These are phyloP conservation scores for Venturia asperata DNA, from an alignment of 2,329 filamentous ascomycete genomes.

Conservation along the genomic window DNA sequence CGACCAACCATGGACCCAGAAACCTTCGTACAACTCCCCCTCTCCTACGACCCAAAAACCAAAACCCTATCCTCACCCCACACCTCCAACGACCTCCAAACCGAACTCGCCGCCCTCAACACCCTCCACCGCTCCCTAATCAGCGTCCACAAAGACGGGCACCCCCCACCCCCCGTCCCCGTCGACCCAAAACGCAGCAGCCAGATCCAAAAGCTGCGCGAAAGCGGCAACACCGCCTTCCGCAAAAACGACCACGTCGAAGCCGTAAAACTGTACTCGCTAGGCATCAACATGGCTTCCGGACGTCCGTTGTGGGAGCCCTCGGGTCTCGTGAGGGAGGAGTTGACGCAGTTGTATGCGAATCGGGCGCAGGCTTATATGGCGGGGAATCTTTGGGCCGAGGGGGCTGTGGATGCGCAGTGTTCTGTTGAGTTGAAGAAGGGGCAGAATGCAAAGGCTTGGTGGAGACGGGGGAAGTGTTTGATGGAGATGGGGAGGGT, in stretches of 20 bases:
- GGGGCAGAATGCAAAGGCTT: constrained; percentile 84
- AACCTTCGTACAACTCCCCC: constrained; percentile 73
- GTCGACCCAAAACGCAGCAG: constrained; percentile 89
- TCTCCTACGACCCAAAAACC: constrained; percentile 72
- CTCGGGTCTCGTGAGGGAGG: constrained; percentile 72
- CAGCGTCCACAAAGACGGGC: constrained; percentile 35
- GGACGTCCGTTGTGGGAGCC: constrained; percentile 83
- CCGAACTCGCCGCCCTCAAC: constrained; percentile 65
- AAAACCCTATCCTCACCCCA: constrained; percentile 58
- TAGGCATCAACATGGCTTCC: constrained; percentile 86
- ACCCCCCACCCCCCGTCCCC: constrained; percentile 76
- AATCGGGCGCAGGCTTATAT: constrained; percentile 91
- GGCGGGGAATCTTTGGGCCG: constrained; percentile 72
- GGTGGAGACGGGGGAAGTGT: constrained; percentile 83
- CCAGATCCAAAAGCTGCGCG: constrained; percentile 83
- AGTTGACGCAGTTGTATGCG: constrained; percentile 69
- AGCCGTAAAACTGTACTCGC: constrained; percentile 71
- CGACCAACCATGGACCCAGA: constrained; percentile 16
- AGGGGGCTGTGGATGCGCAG: constrained; percentile 81
- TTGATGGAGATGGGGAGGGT: constrained; percentile 83
- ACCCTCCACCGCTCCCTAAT: constrained; percentile 68
- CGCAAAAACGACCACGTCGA: constrained; percentile 69
- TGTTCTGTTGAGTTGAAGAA: constrained; percentile 81
- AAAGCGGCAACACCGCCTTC: constrained; percentile 75
- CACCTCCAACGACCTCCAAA: constrained; percentile 34